Evolutionary conservation across 345 rosid genomes (phyloP), one percentile per base, ranked within the genome.

Genomic region (Erodium maritimum): DNA sequence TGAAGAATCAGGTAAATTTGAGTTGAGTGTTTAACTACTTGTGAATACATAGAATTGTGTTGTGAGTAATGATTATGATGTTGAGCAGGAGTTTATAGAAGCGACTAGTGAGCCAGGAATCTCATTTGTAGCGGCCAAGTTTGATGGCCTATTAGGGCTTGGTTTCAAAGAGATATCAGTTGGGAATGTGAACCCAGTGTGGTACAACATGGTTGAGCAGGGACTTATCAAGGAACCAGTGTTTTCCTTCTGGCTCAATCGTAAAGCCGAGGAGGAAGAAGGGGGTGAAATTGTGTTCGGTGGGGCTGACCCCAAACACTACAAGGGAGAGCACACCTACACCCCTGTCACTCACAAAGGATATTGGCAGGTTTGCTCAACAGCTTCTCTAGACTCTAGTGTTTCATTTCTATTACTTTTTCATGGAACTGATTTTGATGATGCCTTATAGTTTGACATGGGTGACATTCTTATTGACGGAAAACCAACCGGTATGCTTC

Each of bases 231-330:
- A 79, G 63, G 95, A 93, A 21, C 89, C 88, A 0, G 71, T 89
- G 14, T 91, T 93, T 69, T 89, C 96, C 10, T 93, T 93, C 63
- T 93, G 95, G 96, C 76, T 89, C 53, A 93, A 89, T 75, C 94
- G 96, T 58, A 72, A 89, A 67, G 57, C 67, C 52, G 69, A 82
- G 21, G 96, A 78, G 50, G 80, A 69, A 59, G 81, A 84, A 71
- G 98, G 98, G 42, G 96, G 96, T 70, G 87, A 91, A 70, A 71
- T 91, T 76, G 91, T 91, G 37, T 86, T 91, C 60, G 98, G 96
- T 17, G 98, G 96, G 45, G 65, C 80, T 21, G 96, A 86, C 65
- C 69, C 91, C 20, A 77, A 78, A 50, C 98, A 86, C 61, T 85
- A 66, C 61, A 82, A 71, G 77, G 98, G 95, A 34, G 75, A 86